Evolutionary conservation across 2,329 filamentous ascomycete species (phyloP).

Genomic region (Microcyclospora pomicola): DNA sequence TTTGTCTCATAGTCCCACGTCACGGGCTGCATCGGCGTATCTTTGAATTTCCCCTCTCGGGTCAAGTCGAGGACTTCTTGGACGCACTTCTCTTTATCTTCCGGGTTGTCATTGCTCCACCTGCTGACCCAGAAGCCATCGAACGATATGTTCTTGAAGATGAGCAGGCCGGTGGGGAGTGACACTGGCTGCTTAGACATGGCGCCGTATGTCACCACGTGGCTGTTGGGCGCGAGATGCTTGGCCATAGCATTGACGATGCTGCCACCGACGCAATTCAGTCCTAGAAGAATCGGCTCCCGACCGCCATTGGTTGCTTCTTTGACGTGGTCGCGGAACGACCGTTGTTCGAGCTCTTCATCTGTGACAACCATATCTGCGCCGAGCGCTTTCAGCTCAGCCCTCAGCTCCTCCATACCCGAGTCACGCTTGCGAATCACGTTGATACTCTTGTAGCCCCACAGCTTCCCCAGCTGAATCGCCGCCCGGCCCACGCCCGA

Average conservation of each 20-base stretch:
- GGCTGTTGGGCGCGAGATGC: slow-evolving; percentile 49
- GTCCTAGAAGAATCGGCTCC: slow-evolving; percentile 58
- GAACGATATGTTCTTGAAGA: slow-evolving; percentile 84
- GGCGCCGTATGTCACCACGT: slow-evolving; percentile 85
- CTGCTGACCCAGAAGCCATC: slow-evolving; percentile 89
- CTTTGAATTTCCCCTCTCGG: slow-evolving; percentile 61
- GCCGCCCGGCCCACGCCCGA: slow-evolving; percentile 81
- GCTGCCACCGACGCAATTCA: slow-evolving; percentile 93
- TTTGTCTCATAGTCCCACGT: slow-evolving; percentile 73
- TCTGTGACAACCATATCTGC: slow-evolving; percentile 51
- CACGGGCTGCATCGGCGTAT: slow-evolving; percentile 70
- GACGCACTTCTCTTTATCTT: slow-evolving; percentile 66
- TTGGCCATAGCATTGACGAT: slow-evolving; percentile 67
- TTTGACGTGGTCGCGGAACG: slow-evolving; percentile 48
- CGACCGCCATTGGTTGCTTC: slow-evolving; percentile 57
- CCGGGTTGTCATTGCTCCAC: slow-evolving; percentile 66
- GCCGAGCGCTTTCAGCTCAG: slow-evolving; percentile 47
- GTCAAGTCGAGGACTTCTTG: slow-evolving; percentile 68
- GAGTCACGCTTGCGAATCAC: slow-evolving; percentile 62
- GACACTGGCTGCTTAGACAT: slow-evolving; percentile 82
- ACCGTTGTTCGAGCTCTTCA: slow-evolving; percentile 44
- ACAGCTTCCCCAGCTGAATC: slow-evolving; percentile 72
- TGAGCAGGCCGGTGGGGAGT: slow-evolving; percentile 70
- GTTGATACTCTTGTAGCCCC: slow-evolving; percentile 86
- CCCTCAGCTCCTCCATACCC: slow-evolving; percentile 50